A percentile compares a stretch with the other conserved stretches of the same genome.
Conservation (phyloP, 768 basidiomycete genomes). For the Boletus bicolor region DNA sequence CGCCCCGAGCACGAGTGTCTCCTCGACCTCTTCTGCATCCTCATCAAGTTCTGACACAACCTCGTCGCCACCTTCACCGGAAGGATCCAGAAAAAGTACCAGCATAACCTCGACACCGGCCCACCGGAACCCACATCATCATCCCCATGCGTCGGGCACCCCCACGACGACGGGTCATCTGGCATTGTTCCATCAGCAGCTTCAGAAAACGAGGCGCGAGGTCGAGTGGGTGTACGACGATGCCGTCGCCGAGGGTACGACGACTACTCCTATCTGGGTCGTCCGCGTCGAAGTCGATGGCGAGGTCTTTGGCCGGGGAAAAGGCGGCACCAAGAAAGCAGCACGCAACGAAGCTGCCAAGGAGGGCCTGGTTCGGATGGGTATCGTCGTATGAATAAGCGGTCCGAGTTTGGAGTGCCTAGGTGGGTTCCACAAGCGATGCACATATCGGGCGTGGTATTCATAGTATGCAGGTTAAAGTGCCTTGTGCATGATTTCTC, state of each 20-base stretch:
- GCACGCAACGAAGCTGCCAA: conserved; percentile 83
- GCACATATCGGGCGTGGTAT: neutral
- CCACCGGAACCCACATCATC: neutral
- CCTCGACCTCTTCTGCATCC: conserved; percentile 14
- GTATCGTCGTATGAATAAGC: conserved; percentile 42
- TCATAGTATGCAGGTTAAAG: neutral
- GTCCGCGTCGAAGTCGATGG: conserved; percentile 64
- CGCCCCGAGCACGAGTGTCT: conserved; percentile 13
- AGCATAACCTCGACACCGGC: conserved; percentile 12
- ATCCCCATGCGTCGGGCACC: conserved; percentile 23
- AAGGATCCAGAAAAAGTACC: neutral
- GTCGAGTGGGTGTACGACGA: conserved; percentile 75
- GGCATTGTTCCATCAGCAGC: conserved; percentile 74
- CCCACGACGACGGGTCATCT: conserved; percentile 56
- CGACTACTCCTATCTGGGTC: conserved; percentile 75
- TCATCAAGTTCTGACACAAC: neutral
- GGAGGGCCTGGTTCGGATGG: conserved; percentile 59
- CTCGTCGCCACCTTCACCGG: neutral
- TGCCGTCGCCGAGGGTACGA: conserved; percentile 42
- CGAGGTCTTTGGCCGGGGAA: conserved; percentile 56
- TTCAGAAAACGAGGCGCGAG: conserved; percentile 53
- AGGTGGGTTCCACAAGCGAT: conserved; percentile 16
- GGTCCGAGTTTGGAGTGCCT: neutral
- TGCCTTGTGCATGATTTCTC: conserved; percentile 49
- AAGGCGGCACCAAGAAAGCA: conserved; percentile 72